Base-by-base conservation (phyloP, 2,329 filamentous ascomycete species). In the Neocatenulostroma microsporum region DNA sequence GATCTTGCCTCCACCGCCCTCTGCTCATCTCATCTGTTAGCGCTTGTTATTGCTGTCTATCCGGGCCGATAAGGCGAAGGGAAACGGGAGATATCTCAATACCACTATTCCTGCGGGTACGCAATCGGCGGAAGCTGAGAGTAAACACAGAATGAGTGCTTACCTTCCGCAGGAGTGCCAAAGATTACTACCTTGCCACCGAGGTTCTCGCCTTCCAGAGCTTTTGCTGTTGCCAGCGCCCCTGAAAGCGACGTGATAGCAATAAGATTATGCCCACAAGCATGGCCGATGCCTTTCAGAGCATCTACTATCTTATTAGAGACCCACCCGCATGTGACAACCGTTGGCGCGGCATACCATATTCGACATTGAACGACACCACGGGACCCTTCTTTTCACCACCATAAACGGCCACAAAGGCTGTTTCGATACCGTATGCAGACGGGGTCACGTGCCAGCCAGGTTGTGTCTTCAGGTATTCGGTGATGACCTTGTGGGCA, bases 401-500 rank as follows among this genome's bases (percentile, higher is more conserved):
- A 37, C 70, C 64, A 39, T 60, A 72, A 1, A 67, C 64, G 3
- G 70, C 71, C 18, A 67, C 62, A 61, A 72, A 75, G 10, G 72
- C 72, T 2, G 72, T 76, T 21, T 61, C 57, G 42, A 76, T 61
- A 7, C 63, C 66, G 44, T 72, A 74, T 1, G 68, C 70, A 2
- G 69, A 70, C 2, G 62, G 61, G 1, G 62, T 72, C 18, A 77
- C 70, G 20, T 63, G 57, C 71, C 72, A 74, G 8, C 47, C 43
- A 11, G 57, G 34, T 34, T 61, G 62, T 11, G 50, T 55, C 11
- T 54, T 53, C 50, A 74, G 58, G 40, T 70, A 76, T 5, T 58
- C 57, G 1, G 68, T 72, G 33, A 76, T 54, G 3, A 65, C 58
- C 11, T 68, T 61, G 45, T 76, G 72, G 0, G 71, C 68, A 27